Evolutionary conservation across 495 filamentous ascomycete genomes (phyloP), one percentile per base, ranked within the genome.

Genomic region (Tetracladium setigerum): DNA sequence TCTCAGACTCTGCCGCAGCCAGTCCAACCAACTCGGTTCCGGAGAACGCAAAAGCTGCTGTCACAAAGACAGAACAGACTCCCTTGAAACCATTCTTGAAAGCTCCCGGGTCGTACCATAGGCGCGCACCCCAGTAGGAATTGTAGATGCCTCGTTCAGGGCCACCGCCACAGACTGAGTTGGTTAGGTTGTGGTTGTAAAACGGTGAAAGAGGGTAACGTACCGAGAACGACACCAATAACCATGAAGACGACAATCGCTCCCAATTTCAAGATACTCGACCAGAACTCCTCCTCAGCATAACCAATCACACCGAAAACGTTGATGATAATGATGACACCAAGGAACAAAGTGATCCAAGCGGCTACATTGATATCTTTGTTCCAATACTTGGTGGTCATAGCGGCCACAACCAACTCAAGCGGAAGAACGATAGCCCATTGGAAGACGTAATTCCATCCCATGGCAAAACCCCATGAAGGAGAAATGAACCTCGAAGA

Each of bases 391-490:
- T 57, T 44, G 11, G 84, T 68, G 30, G 79, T 75, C n/a, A 79
- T 64, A 38, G 65, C 52, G 15, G 73, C 75, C 2, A 76, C 76
- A 1, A 72, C 72, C 2, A 77, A 56, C 51, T 80, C 77, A 12
- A 78, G 64, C 16, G 74, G 73, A 35, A 80, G 62, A 33, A 77
- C 73, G 38, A 76, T 64, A 30, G 67, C 61, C 82, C 83, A 87
- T 57, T 76, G 71, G 40, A 84, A 67, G 47, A 79, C 78, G 58
- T 87, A 87, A 17, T 54, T 81, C 81, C 82, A 89, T 40, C 88
- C 88, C 72, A 95, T 90, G 47, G 88, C 84, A 62, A 94, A 92
- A 39, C 88, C 88, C 74, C 88, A 78, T 46, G 83, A 82, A 8
- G 84, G 84, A 52, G 89, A 84, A 52, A 90, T 82, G 55, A 89